These are phyloP conservation scores for Plasmopara muralis DNA, from an alignment of 352 stramenopile species.

Conservation along the genomic window DNA sequence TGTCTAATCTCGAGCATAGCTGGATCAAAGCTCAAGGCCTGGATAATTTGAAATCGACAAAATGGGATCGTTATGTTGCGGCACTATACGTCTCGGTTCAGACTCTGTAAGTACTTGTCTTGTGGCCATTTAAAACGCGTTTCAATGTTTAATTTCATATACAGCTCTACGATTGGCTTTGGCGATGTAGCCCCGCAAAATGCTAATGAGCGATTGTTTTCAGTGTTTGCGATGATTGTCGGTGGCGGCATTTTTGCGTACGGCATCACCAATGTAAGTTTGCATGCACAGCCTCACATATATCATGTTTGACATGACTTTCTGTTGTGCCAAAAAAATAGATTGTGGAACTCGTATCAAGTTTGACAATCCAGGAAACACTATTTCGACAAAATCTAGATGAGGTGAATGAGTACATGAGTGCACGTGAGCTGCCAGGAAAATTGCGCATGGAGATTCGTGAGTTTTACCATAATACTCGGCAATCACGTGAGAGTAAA, in stretches of 20 bases:
- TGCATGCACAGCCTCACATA: neutral
- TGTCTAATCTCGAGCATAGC: no score
- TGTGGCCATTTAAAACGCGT: no score
- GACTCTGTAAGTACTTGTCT: no score
- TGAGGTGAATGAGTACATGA: constrained; percentile 80
- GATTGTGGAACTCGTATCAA: constrained; percentile 71
- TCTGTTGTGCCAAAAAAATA: constrained; percentile 4
- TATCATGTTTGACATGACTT: neutral
- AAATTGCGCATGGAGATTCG: constrained; percentile 68
- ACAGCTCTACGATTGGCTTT: constrained; percentile 27
- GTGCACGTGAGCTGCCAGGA: constrained; percentile 52
- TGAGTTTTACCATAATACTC: constrained; percentile 73
- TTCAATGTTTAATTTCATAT: no score
- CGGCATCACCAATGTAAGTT: constrained; percentile 66
- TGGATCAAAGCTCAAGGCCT: no score
- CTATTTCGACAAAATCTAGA: constrained; percentile 66
- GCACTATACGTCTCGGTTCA: no score
- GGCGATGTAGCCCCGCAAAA: constrained; percentile 43
- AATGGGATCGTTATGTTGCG: no score
- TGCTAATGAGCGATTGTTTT: constrained; percentile 54
- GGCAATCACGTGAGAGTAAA: constrained; percentile 56
- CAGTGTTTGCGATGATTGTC: constrained; percentile 67
- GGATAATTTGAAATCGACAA: no score
- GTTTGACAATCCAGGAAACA: constrained; percentile 56
- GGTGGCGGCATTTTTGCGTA: constrained; percentile 72